Evolutionary conservation across 345 rosid species (phyloP).

Genomic region (Syzygium jambos): DNA sequence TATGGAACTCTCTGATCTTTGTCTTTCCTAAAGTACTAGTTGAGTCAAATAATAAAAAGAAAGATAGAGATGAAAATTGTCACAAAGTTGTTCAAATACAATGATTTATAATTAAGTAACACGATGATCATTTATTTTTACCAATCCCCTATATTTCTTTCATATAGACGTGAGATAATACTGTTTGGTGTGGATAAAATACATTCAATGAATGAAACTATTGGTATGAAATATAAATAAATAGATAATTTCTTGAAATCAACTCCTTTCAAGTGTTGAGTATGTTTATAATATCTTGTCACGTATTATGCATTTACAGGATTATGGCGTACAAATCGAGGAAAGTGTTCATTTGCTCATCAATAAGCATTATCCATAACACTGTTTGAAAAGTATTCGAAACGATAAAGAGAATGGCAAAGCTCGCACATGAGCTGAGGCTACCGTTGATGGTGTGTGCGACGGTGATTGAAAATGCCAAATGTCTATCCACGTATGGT

Average conservation of each 20-base stretch:
- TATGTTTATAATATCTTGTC: neutral
- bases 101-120: neutral
- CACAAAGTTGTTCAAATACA: neutral
- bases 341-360: neutral
- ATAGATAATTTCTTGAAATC: neutral
- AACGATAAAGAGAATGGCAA: neutral
- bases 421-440: neutral
- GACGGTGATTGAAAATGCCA: neutral
- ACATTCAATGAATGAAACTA: neutral
- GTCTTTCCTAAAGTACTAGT: neutral
- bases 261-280: neutral
- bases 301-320: neutral
- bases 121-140: accelerated
- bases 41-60: neutral
- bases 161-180: neutral
- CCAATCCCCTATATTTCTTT: neutral
- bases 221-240: neutral
- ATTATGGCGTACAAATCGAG: neutral
- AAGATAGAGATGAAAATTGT: neutral
- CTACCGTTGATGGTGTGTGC: neutral
- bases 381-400: neutral
- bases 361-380: neutral
- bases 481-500: neutral
- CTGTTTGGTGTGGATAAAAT: neutral
- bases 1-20: neutral